Conservation (phyloP, 306 rosid genomes). For the Cicer cuneatum region DNA sequence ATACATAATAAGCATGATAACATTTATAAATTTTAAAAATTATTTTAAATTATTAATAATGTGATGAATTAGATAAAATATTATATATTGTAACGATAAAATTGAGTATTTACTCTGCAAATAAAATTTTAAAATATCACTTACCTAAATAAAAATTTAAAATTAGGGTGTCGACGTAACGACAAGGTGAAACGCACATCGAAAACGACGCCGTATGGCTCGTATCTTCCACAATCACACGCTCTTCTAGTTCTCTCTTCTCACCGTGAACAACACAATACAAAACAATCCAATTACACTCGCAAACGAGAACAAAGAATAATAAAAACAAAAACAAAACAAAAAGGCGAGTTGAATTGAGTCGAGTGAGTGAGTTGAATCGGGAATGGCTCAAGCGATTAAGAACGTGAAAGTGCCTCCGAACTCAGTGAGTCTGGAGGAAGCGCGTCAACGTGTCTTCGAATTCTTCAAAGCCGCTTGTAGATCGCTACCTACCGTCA, state of each 20-base stretch:
- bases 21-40: no score
- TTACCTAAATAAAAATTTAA: no score
- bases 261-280: background rate
- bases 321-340: background rate
- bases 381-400: slow-evolving; percentile 60
- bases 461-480: slow-evolving; percentile 82
- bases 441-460: slow-evolving; percentile 80
- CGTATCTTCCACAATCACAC: background rate
- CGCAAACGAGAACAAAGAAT: background rate
- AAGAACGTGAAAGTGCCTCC: slow-evolving; percentile 80
- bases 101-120: no score
- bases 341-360: background rate
- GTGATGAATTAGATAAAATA: no score
- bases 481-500: slow-evolving; percentile 77
- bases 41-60: no score
- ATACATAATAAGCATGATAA: no score
- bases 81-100: no score
- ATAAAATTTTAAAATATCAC: no score
- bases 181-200: background rate
- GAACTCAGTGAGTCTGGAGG: slow-evolving; percentile 76
- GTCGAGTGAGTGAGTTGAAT: slow-evolving; percentile 25
- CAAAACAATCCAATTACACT: background rate
- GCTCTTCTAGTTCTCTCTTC: background rate
- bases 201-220: background rate
- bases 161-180: background rate